Evolutionary conservation across 805 yeast genomes (phyloP).

Genomic region (Wickerhamiella alocasiicola): DNA sequence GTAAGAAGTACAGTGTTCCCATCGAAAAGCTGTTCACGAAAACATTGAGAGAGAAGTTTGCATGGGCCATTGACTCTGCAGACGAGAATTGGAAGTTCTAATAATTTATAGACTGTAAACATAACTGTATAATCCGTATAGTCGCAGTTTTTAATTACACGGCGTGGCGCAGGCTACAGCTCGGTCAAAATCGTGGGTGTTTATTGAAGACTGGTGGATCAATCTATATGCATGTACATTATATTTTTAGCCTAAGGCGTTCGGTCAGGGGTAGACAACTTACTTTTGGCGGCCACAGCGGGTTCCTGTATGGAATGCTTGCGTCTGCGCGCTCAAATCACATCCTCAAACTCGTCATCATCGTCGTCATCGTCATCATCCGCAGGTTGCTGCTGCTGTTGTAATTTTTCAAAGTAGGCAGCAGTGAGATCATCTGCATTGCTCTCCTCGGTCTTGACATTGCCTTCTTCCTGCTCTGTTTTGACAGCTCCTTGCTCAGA

Average conservation of each 20-base stretch:
- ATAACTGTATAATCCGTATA: background rate
- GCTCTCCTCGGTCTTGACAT: slow-evolving; percentile 10
- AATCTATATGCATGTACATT: too few relatives aligned
- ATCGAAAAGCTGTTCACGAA: slow-evolving; percentile 85
- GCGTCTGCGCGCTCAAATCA: slow-evolving; percentile 4
- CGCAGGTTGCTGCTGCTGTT: slow-evolving; percentile 17
- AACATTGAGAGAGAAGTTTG: slow-evolving; percentile 82
- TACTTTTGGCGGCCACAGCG: too few relatives aligned
- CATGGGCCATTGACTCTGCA: slow-evolving; percentile 89
- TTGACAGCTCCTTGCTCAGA: slow-evolving; percentile 1
- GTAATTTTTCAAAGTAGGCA: slow-evolving; percentile 21
- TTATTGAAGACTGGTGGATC: too few relatives aligned
- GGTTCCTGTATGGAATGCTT: too few relatives aligned
- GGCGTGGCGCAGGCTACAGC: too few relatives aligned
- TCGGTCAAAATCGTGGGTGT: too few relatives aligned
- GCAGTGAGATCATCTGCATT: slow-evolving; percentile 20
- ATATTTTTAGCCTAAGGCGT: too few relatives aligned
- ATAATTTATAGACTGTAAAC: slow-evolving; percentile 1
- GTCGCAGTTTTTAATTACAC: too few relatives aligned
- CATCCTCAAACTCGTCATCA: slow-evolving; percentile 22
- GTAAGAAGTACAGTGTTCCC: slow-evolving; percentile 78
- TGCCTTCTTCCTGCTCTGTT: background rate
- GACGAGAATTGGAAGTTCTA: slow-evolving; percentile 81
- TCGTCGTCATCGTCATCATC: slow-evolving; percentile 22
- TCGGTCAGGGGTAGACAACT: too few relatives aligned